Evolutionary conservation across 192 early-diverging fungal species (phyloP).

Genomic region (Dissophora globulifera): DNA sequence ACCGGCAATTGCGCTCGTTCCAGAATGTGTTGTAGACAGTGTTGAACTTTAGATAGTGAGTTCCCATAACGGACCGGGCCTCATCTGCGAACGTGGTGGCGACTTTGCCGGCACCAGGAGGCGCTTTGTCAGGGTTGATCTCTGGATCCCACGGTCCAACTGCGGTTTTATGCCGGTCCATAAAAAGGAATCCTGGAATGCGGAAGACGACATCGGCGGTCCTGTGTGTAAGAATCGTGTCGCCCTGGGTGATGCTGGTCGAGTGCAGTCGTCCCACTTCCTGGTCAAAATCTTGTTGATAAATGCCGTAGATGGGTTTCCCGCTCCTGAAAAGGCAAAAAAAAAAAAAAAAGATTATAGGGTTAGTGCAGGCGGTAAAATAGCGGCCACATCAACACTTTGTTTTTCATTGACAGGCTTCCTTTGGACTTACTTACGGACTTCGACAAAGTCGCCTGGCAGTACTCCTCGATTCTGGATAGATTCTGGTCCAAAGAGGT

Average conservation of each 20-base stretch:
- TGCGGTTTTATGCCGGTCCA: constrained; percentile 3
- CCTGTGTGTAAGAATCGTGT: constrained; percentile 22
- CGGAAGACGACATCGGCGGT: constrained; percentile 60
- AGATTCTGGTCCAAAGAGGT: constrained; percentile 25
- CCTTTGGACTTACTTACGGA: constrained; percentile 16
- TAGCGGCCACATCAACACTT: neutral
- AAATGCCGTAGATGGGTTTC: constrained; percentile 16
- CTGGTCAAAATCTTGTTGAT: constrained; percentile 26
- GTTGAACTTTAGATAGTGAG: constrained; percentile 41
- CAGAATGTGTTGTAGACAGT: constrained; percentile 52
- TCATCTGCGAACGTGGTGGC: constrained; percentile 45
- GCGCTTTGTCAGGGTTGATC: constrained; percentile 9
- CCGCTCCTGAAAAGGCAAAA: constrained; percentile 1
- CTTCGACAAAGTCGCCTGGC: constrained; percentile 45
- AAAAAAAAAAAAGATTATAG: neutral
- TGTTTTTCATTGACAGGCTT: neutral
- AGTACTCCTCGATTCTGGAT: constrained; percentile 33
- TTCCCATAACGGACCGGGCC: constrained; percentile 45
- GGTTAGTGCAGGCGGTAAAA: neutral
- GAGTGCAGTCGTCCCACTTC: constrained; percentile 38
- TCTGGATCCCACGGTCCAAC: constrained; percentile 16
- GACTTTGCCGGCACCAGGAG: constrained; percentile 11
- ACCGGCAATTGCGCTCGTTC: constrained; percentile 20
- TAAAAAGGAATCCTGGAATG: constrained; percentile 47
- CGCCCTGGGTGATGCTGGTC: constrained; percentile 18